phyloP scores from a whole-genome alignment of 306 rosid genomes.

The Quercus variabilis region DNA sequence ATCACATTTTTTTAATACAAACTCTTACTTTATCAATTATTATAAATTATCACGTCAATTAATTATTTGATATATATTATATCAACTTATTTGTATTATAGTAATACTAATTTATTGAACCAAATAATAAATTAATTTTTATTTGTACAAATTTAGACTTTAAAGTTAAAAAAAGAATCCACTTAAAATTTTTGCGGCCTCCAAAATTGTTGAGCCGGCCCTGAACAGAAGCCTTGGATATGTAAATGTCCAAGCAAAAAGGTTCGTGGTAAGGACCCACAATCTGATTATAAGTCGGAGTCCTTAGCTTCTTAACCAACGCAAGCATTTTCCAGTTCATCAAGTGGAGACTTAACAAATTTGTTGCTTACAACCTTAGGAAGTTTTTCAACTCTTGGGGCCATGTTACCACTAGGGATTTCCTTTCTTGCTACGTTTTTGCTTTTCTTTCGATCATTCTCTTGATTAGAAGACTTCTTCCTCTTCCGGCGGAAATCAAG shows the following conservation, averaged over 20 bases:
- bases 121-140: too few relatives aligned
- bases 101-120: too few relatives aligned
- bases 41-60: too few relatives aligned
- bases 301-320: constrained; percentile 49
- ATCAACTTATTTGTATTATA: too few relatives aligned
- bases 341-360: background rate
- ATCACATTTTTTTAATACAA: too few relatives aligned
- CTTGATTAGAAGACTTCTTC: constrained; percentile 45
- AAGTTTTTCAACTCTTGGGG: constrained; percentile 29
- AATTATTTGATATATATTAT: too few relatives aligned
- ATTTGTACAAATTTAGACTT: too few relatives aligned
- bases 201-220: too few relatives aligned
- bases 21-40: too few relatives aligned
- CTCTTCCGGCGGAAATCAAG: constrained; percentile 68
- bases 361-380: constrained; percentile 24
- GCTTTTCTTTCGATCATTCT: constrained; percentile 23
- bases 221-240: constrained; percentile 84
- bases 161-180: too few relatives aligned
- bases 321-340: constrained; percentile 19
- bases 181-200: too few relatives aligned
- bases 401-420: constrained; percentile 6
- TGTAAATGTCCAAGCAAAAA: constrained; percentile 81
- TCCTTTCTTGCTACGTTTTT: constrained; percentile 25
- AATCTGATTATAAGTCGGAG: constrained; percentile 70
- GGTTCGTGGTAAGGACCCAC: constrained; percentile 86